Base-by-base conservation (phyloP, 2,329 filamentous ascomycete genomes). In the Endothia cerciana region DNA sequence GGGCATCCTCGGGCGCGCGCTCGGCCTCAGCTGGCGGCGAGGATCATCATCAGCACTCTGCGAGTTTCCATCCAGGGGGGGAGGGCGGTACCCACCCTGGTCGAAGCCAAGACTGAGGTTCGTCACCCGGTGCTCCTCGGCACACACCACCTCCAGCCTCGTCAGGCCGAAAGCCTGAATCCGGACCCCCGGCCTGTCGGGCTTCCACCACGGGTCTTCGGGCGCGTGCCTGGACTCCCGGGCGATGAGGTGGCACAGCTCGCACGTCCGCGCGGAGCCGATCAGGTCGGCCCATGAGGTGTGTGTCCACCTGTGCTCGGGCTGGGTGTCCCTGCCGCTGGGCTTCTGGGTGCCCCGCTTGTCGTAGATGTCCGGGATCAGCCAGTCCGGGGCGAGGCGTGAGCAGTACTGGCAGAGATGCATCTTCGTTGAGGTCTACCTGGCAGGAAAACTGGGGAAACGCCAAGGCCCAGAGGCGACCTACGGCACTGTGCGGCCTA, bases 321-420 rank as follows among this genome's bases (percentile, higher is more conserved):
- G 53, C 30, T 19, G 53, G 6, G 13, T 2, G 8, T 51, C 47
- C 13, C 28, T 51, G 47, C 47, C 47, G 5, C 11, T 51, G 25
- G 30, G 53, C 53, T 19, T 36, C 53, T 56, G 17, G 19, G n/a
- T 17, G 53, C n/a, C 33, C 17, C 53, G 30, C 53, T 56, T 30
- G 30, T 56, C 53, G 19, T 56, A 56, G 30, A 59, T 40, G 17
- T 59, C 56, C 5, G 38, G 56, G 15, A 59, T 59, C 36, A 59
- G 22, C 56, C 56, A 59, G 33, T 41, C 56, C 6, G 56, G 28
- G 33, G 56, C 56, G 22, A 59, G 56, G 19, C 38, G 33, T 25
- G 56, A 40, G 38, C 56, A 59, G 38, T 22, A 59, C n/a, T 40
- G 25, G 15, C 56, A 43, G 38, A 56, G 53, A 38, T 28, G 22